Conservation (phyloP, 2,329 filamentous ascomycete genomes). For the Remersonia thermophila region DNA sequence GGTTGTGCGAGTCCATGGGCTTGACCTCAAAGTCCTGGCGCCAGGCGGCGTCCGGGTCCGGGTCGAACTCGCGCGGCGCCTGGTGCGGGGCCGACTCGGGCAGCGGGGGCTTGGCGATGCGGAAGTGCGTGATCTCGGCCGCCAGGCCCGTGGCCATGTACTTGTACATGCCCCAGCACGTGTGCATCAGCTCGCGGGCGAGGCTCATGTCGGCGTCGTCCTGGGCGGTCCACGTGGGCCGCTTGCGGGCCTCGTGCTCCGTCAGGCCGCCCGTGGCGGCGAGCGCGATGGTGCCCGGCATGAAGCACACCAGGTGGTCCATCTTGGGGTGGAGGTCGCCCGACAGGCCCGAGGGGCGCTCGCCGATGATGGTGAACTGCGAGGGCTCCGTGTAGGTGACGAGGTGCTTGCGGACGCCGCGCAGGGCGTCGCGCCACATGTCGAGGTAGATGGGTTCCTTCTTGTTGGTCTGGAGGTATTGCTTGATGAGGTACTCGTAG, state of each 20-base stretch:
- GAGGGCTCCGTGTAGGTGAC: slow-evolving; percentile 75
- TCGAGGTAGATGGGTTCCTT: slow-evolving; percentile 77
- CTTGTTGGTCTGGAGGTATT: slow-evolving; percentile 86
- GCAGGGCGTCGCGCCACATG: slow-evolving; percentile 82
- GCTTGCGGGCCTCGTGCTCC: slow-evolving; percentile 61
- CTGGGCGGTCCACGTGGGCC: slow-evolving; percentile 58
- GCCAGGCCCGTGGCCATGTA: slow-evolving; percentile 83
- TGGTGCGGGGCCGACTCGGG: slow-evolving; percentile 43
- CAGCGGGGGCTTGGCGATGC: slow-evolving; percentile 56
- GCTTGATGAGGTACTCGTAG: slow-evolving; percentile 98
- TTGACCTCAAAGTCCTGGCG: slow-evolving; percentile 70
- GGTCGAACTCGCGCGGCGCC: slow-evolving; percentile 38
- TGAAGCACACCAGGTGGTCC: slow-evolving; percentile 96
- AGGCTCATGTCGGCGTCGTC: slow-evolving; percentile 81
- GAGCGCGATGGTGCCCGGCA: slow-evolving; percentile 89
- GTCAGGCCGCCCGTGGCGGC: slow-evolving; percentile 69
- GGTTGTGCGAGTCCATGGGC: slow-evolving; percentile 73
- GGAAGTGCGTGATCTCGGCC: slow-evolving; percentile 87
- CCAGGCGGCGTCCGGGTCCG: slow-evolving; percentile 49
- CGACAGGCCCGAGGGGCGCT: slow-evolving; percentile 63
- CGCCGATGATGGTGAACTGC: slow-evolving; percentile 78
- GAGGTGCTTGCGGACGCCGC: slow-evolving; percentile 80
- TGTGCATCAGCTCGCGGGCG: slow-evolving; percentile 84
- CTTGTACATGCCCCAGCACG: slow-evolving; percentile 97
- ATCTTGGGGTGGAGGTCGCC: slow-evolving; percentile 70